Evolutionary conservation across 2,329 filamentous ascomycete species (phyloP), one percentile per base, ranked within the genome.

Genomic region (Anthostomella pinea): DNA sequence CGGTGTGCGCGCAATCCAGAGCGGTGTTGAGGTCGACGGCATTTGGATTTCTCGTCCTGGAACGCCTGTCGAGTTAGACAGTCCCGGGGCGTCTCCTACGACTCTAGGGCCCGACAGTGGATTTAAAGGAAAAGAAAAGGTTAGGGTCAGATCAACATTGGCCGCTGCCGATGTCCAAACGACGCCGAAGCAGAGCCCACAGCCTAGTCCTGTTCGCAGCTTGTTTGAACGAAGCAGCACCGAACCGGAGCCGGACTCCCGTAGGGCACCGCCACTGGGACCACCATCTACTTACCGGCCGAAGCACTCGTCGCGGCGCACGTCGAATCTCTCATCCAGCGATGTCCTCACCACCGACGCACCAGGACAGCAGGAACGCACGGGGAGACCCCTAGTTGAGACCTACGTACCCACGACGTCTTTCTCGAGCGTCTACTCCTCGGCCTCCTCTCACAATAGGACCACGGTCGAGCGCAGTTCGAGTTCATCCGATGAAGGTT

Each of bases 1-100:
- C 54, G 90, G 91, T 14, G 79, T 93, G 35, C 81, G 85, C 50
- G 90, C 90, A 6, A 78, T 96, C 30, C 83, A 95, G 59, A 85
- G 78, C 49, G 89, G 89, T 5, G 71, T 94, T 27, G 78, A 91
- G 57, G 78, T 95, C 6, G 87, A 95, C 46, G 90, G 88, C 4
- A 89, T 96, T 33, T 88, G 85, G 82, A 79, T 85, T 32, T 82
- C 79, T 16, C 67, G 69, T 33, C 69, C 72, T 28, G 62, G 65
- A 8, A 69, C 68, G 8, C 66, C 69, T 3, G 38, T 49, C 24
- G 55, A 51, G 16, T 20, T 41, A 9, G 43, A 43, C 15, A 53
- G 39, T 9, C 40, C 51, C 13, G 53, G 51, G 19, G 44, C 51
- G 11, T 53, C 52, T 3, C 51, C 51, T 5, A 51, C 48, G 0